A percentile compares a stretch with the other conserved stretches of the same genome.
These are phyloP conservation scores for Aurinia saxatilis DNA, from an alignment of 345 rosid species.

Conservation along the genomic window DNA sequence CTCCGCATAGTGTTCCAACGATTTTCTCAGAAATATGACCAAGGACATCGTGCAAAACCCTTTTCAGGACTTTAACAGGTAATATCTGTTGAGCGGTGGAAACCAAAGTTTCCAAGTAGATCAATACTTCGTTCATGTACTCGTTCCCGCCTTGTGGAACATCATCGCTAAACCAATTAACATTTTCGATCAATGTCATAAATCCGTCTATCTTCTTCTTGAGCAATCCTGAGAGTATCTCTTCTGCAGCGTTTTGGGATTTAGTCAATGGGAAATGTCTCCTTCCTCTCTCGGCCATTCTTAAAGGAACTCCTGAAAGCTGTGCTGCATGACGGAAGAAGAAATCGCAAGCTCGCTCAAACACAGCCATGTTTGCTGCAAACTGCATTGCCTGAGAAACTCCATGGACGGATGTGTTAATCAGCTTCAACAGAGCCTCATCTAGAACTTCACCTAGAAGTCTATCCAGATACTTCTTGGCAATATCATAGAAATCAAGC, in stretches of 20 bases:
- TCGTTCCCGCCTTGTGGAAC: slow-evolving; percentile 74
- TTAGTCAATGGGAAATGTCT: slow-evolving; percentile 84
- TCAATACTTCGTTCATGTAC: slow-evolving; percentile 87
- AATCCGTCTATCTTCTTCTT: slow-evolving; percentile 88
- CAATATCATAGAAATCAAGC: slow-evolving; percentile 85
- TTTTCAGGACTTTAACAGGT: slow-evolving; percentile 68
- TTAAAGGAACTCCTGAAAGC: slow-evolving; percentile 82
- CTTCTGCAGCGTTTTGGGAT: slow-evolving; percentile 88
- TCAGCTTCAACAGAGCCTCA: slow-evolving; percentile 75
- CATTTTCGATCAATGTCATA: slow-evolving; percentile 84
- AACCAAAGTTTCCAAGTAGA: slow-evolving; percentile 85
- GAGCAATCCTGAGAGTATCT: slow-evolving; percentile 82
- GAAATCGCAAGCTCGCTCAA: slow-evolving; percentile 97
- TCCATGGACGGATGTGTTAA: slow-evolving; percentile 67
- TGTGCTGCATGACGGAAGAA: slow-evolving; percentile 94
- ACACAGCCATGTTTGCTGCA: slow-evolving; percentile 94
- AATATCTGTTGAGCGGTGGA: slow-evolving; percentile 96
- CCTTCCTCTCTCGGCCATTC: slow-evolving; percentile 95
- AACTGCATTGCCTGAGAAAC: slow-evolving; percentile 97
- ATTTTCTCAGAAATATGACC: slow-evolving; percentile 78
- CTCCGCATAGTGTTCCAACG: slow-evolving; percentile 58
- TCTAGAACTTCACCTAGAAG: slow-evolving; percentile 81
- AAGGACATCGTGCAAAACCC: slow-evolving; percentile 79
- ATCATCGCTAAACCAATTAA: slow-evolving; percentile 94
- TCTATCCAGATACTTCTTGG: slow-evolving; percentile 87